Base-by-base conservation (phyloP, 1,284 basidiomycete species). In the Cerrena zonata region DNA sequence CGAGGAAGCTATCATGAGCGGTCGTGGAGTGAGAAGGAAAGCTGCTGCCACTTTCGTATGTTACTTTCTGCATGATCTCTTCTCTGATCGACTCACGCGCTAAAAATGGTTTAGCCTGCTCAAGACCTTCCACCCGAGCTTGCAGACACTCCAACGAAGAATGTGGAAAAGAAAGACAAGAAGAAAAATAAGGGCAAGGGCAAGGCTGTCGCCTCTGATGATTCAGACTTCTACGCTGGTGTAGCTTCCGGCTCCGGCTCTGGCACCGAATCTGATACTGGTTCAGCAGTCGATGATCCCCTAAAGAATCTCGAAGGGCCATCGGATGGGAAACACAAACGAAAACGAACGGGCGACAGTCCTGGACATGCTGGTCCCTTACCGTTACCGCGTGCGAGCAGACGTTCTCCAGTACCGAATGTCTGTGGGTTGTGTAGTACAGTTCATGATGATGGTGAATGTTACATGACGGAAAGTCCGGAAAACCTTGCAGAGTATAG, bases 1-100 rank as follows among this genome's bases (percentile, higher is more conserved):
- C 27, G 63, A 75, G 51, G 82, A 86, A 57, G 67, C 74, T 50
- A 82, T 86, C 57, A 67, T 72, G 34, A 80, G 73, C 3, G 88
- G 88, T 34, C 80, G 88, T 56, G 87, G 87, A 36, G 82, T 76
- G 30, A 81, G 85, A 51, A 79, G 88, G 41, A 77, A 76, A 56
- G 85, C 84, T 12, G 82, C 87, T 45, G 76, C 77, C 11, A 65
- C 70, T 45, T 71, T 77, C 55, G 74, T n/a, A n/a, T n/a, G n/a
- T n/a, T n/a, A n/a, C n/a, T n/a, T n/a, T n/a, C n/a, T 74, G n/a
- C n/a, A n/a, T n/a, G n/a, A n/a, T n/a, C n/a, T n/a, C n/a, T n/a
- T n/a, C n/a, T n/a, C n/a, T n/a, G n/a, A n/a, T n/a, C n/a, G n/a
- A n/a, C n/a, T n/a, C n/a, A 45, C 76, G 81, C 71, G 83, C 82